Base-by-base conservation (phyloP, 2,329 filamentous ascomycete genomes). In the Sporothrix curviconia region DNA sequence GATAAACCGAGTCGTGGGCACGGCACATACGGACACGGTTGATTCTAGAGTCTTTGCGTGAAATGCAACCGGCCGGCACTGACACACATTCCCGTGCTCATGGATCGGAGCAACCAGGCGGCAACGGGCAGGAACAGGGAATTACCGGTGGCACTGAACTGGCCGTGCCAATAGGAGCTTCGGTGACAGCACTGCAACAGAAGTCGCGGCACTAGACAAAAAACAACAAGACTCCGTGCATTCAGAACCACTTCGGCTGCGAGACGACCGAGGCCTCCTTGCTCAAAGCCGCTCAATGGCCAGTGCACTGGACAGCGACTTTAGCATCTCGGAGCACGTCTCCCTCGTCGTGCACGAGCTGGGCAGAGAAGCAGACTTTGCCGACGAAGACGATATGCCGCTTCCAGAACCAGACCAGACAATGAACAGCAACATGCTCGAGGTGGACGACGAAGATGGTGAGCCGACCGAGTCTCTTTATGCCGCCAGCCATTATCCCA, bases 381-480 rank as follows among this genome's bases (percentile, higher is more conserved):
- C 34, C 39, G 34, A 19, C 36, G 34, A 12, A 14, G 50, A 54
- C 11, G 37, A 47, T n/a, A 43, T 50, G 42, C 17, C 49, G n/a
- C 43, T 50, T 14, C 53, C 56, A 15, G 51, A 47, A 22, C 39
- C 51, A 7, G 25, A 46, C 3, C 17, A 34, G 7, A 24, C 37
- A 15, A n/a, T 58, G 36, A n/a, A 14, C 15, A 58, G 49, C 28
- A 34, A 51, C 24, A 24, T 22, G 19, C 62, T 63, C 11, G 61
- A 63, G 19, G 61, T 61, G 30, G 61, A 66, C 49, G 67, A 68
- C 25, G 60, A 62, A 19, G 64, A 65, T 14, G 59, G 59, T 15
- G 62, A 61, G 17, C n/a, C 44, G n/a, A 66, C 71, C 52, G 70
- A 67, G n/a, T 77, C 76, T 6, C 62, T 75, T 14, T 78, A 77